Base-by-base conservation (phyloP, 306 rosid genomes). In the Amphicarpaea edgeworthii region DNA sequence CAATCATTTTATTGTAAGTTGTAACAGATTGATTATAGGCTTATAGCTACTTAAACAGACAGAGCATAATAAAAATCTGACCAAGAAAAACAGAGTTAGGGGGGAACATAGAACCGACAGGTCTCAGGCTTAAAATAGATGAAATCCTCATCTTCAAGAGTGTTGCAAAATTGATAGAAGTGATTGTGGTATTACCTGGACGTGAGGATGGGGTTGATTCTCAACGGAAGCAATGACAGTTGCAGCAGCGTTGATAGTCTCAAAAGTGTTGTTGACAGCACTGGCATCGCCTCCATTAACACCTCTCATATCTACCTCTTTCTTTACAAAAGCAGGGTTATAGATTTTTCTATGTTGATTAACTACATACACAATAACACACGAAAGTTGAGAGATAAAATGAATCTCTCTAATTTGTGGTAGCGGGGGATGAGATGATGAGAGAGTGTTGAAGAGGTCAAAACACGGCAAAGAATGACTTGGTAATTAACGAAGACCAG, bases 201-300 rank as follows among this genome's bases (percentile, higher is more conserved):
- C 12, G 73, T 74, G 63, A 51, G 90, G 34, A 67, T 5, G 63
- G 8, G 86, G 85, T 80, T 82, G 96, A 69, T 83, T 83, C 32
- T 89, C 91, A 0, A 86, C 75, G 20, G 90, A 66, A 8, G 91
- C 93, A 76, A 96, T 90, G 55, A 85, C 97, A 72, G 86, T 79
- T 16, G 99, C 99, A 53, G 99, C 99, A 55, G 99, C 98, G 90
- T 87, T 90, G 6, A 96, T 88, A 59, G 97, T 96, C 6, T 90
- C 91, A 41, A 92, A 72, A 74, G 98, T 76, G 83, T 73, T 89
- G 83, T 74, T 84, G 2, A 77, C 58, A 58, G 76, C 75, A 75
- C 88, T 76, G 7, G 70, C 83, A 62, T 90, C 73, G 43, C 92
- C 84, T 49, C 87, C 86, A 68, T 68, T 54, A 21, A 15, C 78